Conservation (phyloP, 2,329 filamentous ascomycete species). For the Dothistroma pini region DNA sequence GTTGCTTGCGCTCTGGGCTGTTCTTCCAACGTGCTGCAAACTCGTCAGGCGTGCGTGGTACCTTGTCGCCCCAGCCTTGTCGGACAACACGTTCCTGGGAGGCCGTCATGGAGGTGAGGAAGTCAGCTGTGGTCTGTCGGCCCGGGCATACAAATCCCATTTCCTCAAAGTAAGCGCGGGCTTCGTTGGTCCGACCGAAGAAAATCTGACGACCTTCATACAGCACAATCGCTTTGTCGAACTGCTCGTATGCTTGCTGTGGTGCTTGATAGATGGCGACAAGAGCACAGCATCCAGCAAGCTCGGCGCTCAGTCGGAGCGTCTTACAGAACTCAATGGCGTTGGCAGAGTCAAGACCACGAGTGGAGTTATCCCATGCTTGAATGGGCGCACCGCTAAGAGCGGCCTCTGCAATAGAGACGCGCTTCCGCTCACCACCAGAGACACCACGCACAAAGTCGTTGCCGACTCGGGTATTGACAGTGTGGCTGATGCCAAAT, state of each 20-base stretch:
- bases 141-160: constrained; percentile 70
- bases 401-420: constrained; percentile 75
- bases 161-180: constrained; percentile 65
- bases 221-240: constrained; percentile 66
- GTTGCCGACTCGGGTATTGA: constrained; percentile 70
- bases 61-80: constrained; percentile 43
- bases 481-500: constrained; percentile 69
- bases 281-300: constrained; percentile 61
- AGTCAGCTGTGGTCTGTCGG: constrained; percentile 70
- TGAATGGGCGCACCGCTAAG: constrained; percentile 58
- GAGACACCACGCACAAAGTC: constrained; percentile 72
- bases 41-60: constrained; percentile 49
- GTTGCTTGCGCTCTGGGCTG: constrained; percentile 47
- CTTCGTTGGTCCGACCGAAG: constrained; percentile 61
- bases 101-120: constrained; percentile 69
- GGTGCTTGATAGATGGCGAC: constrained; percentile 74
- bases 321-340: constrained; percentile 72
- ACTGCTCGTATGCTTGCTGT: constrained; percentile 64
- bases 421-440: constrained; percentile 73
- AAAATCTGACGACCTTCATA: constrained; percentile 68
- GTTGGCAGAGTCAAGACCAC: constrained; percentile 71
- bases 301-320: constrained; percentile 62
- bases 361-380: constrained; percentile 75
- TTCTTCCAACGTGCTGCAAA: constrained; percentile 53
- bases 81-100: constrained; percentile 46